A percentile compares a stretch with the other conserved stretches of the same genome.
Conservation (phyloP, 2,329 filamentous ascomycete species). For the Hymenoscyphus fructigenus region DNA sequence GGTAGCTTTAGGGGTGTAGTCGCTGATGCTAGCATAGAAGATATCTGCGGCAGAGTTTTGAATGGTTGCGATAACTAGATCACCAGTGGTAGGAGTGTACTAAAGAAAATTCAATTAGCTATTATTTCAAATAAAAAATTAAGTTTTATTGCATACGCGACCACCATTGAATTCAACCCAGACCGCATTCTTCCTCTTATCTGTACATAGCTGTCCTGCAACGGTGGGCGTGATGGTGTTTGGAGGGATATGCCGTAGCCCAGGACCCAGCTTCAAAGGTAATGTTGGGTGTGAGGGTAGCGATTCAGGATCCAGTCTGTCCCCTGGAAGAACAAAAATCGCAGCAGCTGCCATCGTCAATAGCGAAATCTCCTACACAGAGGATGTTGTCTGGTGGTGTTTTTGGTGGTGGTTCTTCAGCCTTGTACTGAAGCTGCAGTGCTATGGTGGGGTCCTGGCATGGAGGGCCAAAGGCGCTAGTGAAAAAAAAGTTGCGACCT, state of each 20-base stretch:
- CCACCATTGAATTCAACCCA: constrained; percentile 73
- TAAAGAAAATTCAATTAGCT: constrained; percentile 39
- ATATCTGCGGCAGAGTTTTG: constrained; percentile 72
- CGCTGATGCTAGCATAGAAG: constrained; percentile 76
- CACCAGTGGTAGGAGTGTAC: constrained; percentile 78
- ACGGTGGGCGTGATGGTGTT: constrained; percentile 68
- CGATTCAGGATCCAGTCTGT: constrained; percentile 63
- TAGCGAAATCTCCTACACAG: background rate
- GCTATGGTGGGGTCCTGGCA: constrained; percentile 4
- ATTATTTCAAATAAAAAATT: background rate
- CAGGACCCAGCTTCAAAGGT: constrained; percentile 78
- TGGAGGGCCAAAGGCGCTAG: background rate
- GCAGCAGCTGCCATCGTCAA: constrained; percentile 42
- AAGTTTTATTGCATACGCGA: constrained; percentile 51
- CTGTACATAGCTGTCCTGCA: constrained; percentile 64
- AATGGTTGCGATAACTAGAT: constrained; percentile 86
- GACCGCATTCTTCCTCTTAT: constrained; percentile 72
- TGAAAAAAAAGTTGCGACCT: constrained; percentile 10
- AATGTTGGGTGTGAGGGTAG: constrained; percentile 68
- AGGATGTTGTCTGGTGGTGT: background rate
- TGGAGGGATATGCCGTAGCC: constrained; percentile 79
- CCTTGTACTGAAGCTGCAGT: background rate
- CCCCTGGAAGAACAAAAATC: constrained; percentile 77
- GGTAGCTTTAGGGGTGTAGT: constrained; percentile 62
- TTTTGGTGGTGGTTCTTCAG: constrained; percentile 1